Conservation (phyloP, 2,329 filamentous ascomycete species). For the Eutypa lata region DNA sequence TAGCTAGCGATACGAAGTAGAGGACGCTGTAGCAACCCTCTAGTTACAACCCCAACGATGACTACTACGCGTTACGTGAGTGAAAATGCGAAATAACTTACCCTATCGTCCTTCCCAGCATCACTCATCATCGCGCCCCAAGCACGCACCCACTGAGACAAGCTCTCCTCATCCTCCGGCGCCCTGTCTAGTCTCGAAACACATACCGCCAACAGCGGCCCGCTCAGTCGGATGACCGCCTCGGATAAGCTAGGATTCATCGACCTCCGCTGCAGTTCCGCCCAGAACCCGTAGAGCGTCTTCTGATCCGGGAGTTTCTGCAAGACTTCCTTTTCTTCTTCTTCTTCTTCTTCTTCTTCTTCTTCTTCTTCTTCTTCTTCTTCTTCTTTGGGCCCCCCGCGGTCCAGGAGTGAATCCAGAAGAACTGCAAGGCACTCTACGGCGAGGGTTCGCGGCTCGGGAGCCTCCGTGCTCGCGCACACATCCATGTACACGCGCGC, state of each 20-base stretch:
- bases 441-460: constrained; percentile 45
- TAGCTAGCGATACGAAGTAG: no score
- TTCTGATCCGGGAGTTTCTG: constrained; percentile 29
- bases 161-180: constrained; percentile 1
- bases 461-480: constrained; percentile 33
- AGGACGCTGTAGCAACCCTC: no score
- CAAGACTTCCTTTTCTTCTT: constrained; percentile 8
- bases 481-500: constrained; percentile 42
- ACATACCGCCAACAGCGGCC: constrained; percentile 36
- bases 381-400: constrained; percentile 5
- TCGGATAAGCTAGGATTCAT: constrained; percentile 49
- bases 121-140: constrained; percentile 52
- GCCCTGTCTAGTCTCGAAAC: constrained; percentile 12
- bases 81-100: constrained; percentile 23
- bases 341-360: neutral
- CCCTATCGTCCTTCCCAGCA: constrained; percentile 47
- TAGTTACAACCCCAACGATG: no score
- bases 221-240: constrained; percentile 46
- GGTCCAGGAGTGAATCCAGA: constrained; percentile 38
- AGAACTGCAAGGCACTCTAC: constrained; percentile 45
- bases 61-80: no score
- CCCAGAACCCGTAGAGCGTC: constrained; percentile 39
- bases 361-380: neutral
- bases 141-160: constrained; percentile 20
- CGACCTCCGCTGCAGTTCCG: constrained; percentile 30